Evolutionary conservation across 441 rosid genomes (phyloP), one percentile per base, ranked within the genome.

Genomic region (Gossypium schwendimanii): DNA sequence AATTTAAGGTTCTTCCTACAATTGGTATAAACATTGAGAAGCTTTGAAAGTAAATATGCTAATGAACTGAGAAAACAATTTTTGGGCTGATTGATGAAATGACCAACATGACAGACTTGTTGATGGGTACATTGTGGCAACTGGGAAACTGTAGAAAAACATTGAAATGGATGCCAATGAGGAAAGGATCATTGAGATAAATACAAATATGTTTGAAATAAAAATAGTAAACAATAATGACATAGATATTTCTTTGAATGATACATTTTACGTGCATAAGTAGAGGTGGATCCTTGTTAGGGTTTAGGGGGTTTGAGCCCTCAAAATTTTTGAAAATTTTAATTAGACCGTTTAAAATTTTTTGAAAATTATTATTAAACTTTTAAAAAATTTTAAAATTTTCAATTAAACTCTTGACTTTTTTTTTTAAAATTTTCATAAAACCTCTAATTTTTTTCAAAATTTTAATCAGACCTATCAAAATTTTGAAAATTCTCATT

Each of bases 1-100:
- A 79, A 74, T 96, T 93, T 4, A 94, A 87, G 72, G 92, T 94
- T 60, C 70, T 89, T 84, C 98, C 96, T 75, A 90, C 94, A 0
- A 93, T 91, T 28, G 96, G 96, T 44, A 81, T 84, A 64, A 92
- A 90, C 81, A 66, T 85, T 24, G 94, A 91, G 81, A 93, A 87
- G 70, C 71, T 86, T 20, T 28, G 94, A 91, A 20, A 79, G 91
- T 72, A 87, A 81, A 78, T 87, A 84, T 75, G 86, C 80, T 58
- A 49, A 70, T 57, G 85, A 89, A 77, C 79, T 91, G 93, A 89
- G 77, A 76, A 91, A 90, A 69, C 87, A 85, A 82, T 90, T 91
- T 67, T 77, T 3, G 91, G 90, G 26, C 57, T 93, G 65, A 88
- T 90, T 2, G 93, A 93, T 65, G 93, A 93, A 80, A 88, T 81